These are phyloP conservation scores for Sugiyamaella xylanicola DNA, from an alignment of 1,139 yeast genomes.

Conservation along the genomic window DNA sequence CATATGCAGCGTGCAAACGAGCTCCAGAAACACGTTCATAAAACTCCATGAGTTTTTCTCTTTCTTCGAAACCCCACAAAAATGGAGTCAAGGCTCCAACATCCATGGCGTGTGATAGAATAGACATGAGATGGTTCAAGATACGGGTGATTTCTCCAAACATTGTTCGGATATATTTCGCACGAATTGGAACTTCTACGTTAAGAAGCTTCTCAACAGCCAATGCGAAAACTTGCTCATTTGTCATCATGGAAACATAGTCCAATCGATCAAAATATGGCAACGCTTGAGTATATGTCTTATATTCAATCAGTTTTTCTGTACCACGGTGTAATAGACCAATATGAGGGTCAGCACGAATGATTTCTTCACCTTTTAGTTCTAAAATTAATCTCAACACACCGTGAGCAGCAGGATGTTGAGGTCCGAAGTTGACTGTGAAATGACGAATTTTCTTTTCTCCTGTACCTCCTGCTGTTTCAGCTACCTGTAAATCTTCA, in stretches of 20 bases:
- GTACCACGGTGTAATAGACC: constrained; percentile 89
- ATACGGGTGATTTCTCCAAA: constrained; percentile 87
- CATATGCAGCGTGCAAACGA: constrained; percentile 83
- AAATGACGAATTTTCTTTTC: constrained; percentile 71
- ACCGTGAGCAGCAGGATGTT: constrained; percentile 95
- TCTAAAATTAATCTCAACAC: constrained; percentile 84
- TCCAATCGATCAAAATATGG: constrained; percentile 90
- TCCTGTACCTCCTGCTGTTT: constrained; percentile 32
- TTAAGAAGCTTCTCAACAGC: constrained; percentile 86
- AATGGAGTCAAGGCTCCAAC: constrained; percentile 94
- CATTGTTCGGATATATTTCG: constrained; percentile 79
- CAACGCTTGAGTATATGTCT: constrained; percentile 82
- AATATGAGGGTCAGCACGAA: constrained; percentile 86
- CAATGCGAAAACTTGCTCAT: constrained; percentile 81
- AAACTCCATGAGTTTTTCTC: constrained; percentile 91
- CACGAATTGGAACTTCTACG: constrained; percentile 83
- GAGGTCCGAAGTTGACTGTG: constrained; percentile 90
- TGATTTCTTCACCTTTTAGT: constrained; percentile 85
- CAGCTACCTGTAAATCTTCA: constrained; percentile 39
- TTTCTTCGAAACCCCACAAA: constrained; percentile 93
- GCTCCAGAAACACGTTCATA: constrained; percentile 93
- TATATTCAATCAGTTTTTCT: constrained; percentile 81
- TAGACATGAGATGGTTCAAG: constrained; percentile 85
- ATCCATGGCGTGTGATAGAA: constrained; percentile 89
- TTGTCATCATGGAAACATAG: constrained; percentile 91